Evolutionary conservation across 164 flowering plant species (phyloP), one percentile per base, ranked within the genome.

Genomic region (Nymphaea thermarum): DNA sequence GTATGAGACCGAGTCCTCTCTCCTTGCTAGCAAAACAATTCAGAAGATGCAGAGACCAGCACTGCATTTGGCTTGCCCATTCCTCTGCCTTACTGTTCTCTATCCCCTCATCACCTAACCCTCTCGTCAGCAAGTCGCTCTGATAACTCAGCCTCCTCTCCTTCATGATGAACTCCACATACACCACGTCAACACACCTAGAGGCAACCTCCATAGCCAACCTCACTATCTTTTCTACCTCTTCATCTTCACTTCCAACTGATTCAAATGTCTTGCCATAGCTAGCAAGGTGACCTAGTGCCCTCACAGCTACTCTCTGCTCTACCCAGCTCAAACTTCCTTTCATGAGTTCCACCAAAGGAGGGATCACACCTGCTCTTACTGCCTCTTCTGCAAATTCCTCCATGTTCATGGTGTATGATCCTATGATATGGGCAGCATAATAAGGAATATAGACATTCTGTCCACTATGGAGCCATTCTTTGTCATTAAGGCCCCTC

Each of bases 341-440:
- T 68, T 83, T 80, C 53, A 87, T 44, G 60, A 92, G 90, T 76
- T 88, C 89, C 66, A 92, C 62, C 43, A 92, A 71, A 17, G 96
- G 90, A 12, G 80, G 73, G 51, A 92, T 69, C 16, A 84, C 93
- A 0, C 96, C 93, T 1, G 88, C 75, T 4, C 80, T 63, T 4
- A 83, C 84, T 1, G 94, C 93, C 64, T 60, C 80, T 60, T 76
- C 82, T 0, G 98, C 93, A 43, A 83, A 88, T 63, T 82, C 83
- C 1, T 63, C 74, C 64, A 72, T 80, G 82, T 86, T 86, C 89
- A 92, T 90, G 62, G 96, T 90, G 79, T 90, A 92, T 11, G 98
- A 88, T 0, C 98, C 98, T n/a, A 92, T 84, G 1, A 92, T 73
- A 62, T 92, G 98, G 25, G 98, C 94, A 2, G 98, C 96, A 67